Evolutionary conservation across 768 basidiomycete species (phyloP).

Genomic region (Phylloporus scabripes): DNA sequence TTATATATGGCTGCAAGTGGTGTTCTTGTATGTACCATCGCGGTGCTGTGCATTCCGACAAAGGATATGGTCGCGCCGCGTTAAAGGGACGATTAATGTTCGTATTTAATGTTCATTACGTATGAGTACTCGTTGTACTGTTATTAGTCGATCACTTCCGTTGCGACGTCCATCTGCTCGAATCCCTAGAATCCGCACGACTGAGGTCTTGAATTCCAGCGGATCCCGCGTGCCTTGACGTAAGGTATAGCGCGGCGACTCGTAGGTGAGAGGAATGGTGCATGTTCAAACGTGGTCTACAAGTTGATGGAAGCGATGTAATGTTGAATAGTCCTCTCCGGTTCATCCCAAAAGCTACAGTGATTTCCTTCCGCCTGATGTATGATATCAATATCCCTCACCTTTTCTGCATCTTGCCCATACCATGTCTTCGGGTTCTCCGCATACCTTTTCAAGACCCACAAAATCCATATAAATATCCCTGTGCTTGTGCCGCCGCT

Average conservation of each 20-base stretch:
- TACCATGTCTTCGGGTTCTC: slow-evolving; percentile 3
- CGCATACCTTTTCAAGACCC: slow-evolving; percentile 8
- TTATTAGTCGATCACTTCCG: too few species aligned
- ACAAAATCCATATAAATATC: slow-evolving; percentile 8
- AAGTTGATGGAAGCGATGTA: slow-evolving; percentile 9
- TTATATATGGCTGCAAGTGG: slow-evolving; percentile 12
- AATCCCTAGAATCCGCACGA: too few species aligned
- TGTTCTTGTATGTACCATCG: slow-evolving; percentile 7
- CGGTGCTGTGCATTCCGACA: slow-evolving; percentile 4
- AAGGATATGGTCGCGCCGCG: slow-evolving; percentile 12
- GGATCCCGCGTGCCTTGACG: too few species aligned
- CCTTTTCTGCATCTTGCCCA: slow-evolving; percentile 15
- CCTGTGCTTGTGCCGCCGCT: slow-evolving; percentile 11
- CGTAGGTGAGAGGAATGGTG: too few species aligned
- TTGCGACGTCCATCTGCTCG: too few species aligned
- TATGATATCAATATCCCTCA: slow-evolving; percentile 16
- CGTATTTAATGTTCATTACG: too few species aligned
- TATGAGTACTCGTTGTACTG: too few species aligned
- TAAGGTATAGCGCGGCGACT: too few species aligned
- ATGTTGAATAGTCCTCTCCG: slow-evolving; percentile 20
- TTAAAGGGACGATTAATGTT: too few species aligned
- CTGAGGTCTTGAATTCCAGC: too few species aligned
- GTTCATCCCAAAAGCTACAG: slow-evolving; percentile 23
- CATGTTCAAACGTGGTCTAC: background rate
- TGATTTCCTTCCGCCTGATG: slow-evolving; percentile 19